These are phyloP conservation scores for Nannizziopsis arthrosporioides DNA, from an alignment of 2,329 filamentous ascomycete genomes.

Conservation along the genomic window DNA sequence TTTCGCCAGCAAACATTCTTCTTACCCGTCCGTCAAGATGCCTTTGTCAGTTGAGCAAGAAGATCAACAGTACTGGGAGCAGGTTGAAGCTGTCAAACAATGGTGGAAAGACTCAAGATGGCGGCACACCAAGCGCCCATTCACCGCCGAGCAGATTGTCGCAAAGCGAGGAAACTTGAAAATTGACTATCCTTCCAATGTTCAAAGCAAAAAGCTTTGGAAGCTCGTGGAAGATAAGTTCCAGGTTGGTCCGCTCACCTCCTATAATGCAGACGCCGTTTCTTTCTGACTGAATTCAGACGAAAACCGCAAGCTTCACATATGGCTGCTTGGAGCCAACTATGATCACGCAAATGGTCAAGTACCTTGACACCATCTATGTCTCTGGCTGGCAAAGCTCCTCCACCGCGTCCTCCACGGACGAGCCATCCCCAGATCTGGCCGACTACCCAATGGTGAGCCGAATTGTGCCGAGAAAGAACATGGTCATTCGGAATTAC, in stretches of 20 bases:
- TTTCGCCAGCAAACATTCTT: constrained; percentile 11
- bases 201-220: constrained; percentile 90
- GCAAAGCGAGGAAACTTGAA: constrained; percentile 85
- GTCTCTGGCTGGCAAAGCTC: constrained; percentile 99
- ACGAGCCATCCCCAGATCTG: constrained; percentile 94
- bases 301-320: constrained; percentile 76
- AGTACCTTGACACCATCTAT: constrained; percentile 96
- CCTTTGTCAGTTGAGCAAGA: constrained; percentile 46
- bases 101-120: constrained; percentile 93
- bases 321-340: constrained; percentile 97
- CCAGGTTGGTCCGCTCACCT: constrained; percentile 45
- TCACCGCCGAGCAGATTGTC: constrained; percentile 93
- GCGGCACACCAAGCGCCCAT: constrained; percentile 83
- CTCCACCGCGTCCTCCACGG: constrained; percentile 84
- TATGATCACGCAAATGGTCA: constrained; percentile 98
- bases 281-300: constrained; percentile 39
- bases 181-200: constrained; percentile 84
- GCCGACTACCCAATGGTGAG: constrained; percentile 89
- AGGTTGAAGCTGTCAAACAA: constrained; percentile 77
- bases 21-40: constrained; percentile 22
- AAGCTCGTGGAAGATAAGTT: constrained; percentile 75
- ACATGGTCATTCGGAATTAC: background rate
- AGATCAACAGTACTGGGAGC: constrained; percentile 62
- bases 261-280: background rate
- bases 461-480: background rate